These are phyloP conservation scores for Pichia eremophila DNA, from an alignment of 805 yeast species.

Conservation along the genomic window DNA sequence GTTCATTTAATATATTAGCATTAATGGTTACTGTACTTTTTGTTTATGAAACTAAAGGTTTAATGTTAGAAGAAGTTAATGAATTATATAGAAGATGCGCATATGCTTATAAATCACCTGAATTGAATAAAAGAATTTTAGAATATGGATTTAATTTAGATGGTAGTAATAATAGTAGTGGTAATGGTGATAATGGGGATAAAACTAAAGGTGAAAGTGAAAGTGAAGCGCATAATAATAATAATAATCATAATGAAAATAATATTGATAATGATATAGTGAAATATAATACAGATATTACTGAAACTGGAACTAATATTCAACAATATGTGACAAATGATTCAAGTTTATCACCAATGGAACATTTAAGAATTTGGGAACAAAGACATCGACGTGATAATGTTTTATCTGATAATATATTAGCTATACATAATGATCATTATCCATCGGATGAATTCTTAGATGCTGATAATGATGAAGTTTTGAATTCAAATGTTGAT, in stretches of 20 bases:
- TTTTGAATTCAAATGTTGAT: too few relatives aligned
- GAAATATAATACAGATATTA: background rate
- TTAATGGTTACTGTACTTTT: constrained; percentile 52
- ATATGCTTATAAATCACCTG: constrained; percentile 40
- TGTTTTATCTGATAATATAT: constrained; percentile 21
- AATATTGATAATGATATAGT: background rate
- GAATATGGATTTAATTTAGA: background rate
- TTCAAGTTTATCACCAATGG: constrained; percentile 1
- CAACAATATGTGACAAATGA: background rate
- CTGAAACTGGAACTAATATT: background rate
- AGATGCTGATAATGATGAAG: too few relatives aligned
- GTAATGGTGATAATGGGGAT: background rate
- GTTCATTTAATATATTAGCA: constrained; percentile 53
- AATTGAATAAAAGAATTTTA: constrained; percentile 2
- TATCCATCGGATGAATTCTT: constrained; percentile 27
- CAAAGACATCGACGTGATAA: constrained; percentile 1
- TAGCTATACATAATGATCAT: constrained; percentile 26
- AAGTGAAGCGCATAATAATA: too few relatives aligned
- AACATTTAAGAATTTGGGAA: constrained; percentile 6
- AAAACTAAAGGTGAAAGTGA: background rate
- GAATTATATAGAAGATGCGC: constrained; percentile 57
- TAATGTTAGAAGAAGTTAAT: constrained; percentile 74
- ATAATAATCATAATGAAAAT: background rate
- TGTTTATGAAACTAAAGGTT: constrained; percentile 74
- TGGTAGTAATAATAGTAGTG: background rate